Conservation (phyloP, 2,329 filamentous ascomycete genomes). For the Pseudopithomyces chartarum region DNA sequence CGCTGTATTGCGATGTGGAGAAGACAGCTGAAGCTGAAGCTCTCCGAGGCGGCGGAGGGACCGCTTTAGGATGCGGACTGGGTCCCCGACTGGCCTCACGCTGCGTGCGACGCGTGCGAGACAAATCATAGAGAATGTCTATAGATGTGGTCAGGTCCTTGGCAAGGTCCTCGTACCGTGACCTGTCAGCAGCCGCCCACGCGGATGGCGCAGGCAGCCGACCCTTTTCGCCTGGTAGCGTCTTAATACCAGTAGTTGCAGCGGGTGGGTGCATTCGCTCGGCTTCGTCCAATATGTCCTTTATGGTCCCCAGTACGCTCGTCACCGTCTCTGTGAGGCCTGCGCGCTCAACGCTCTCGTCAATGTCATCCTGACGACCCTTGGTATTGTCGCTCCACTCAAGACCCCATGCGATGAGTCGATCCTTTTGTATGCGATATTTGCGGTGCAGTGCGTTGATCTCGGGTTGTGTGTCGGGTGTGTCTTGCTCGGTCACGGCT, state of each 20-base stretch:
- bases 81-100: conserved; percentile 20
- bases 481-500: conserved; percentile 66
- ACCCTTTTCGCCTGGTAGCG: conserved; percentile 43
- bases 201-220: conserved; percentile 35
- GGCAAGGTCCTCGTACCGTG: conserved; percentile 77
- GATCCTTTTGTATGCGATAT: conserved; percentile 78
- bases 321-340: conserved; percentile 77
- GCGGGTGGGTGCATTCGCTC: conserved; percentile 69
- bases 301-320: conserved; percentile 80
- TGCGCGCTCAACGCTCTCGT: conserved; percentile 68
- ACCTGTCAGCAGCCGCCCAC: conserved; percentile 66
- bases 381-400: conserved; percentile 75
- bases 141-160: conserved; percentile 77
- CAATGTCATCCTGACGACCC: conserved; percentile 68
- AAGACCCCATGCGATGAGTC: conserved; percentile 77
- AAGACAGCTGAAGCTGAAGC: conserved; percentile 24
- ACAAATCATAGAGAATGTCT: conserved; percentile 79
- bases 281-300: conserved; percentile 77
- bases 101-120: conserved; percentile 63
- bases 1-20: conserved; percentile 43
- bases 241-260: conserved; percentile 36
- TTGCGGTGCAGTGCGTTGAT: conserved; percentile 75
- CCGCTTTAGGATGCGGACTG: conserved; percentile 14
- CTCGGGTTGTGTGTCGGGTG: conserved; percentile 67
- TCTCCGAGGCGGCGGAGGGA: neutral